Base-by-base conservation (phyloP, 495 filamentous ascomycete species). In the Stereocaulon alpinum region DNA sequence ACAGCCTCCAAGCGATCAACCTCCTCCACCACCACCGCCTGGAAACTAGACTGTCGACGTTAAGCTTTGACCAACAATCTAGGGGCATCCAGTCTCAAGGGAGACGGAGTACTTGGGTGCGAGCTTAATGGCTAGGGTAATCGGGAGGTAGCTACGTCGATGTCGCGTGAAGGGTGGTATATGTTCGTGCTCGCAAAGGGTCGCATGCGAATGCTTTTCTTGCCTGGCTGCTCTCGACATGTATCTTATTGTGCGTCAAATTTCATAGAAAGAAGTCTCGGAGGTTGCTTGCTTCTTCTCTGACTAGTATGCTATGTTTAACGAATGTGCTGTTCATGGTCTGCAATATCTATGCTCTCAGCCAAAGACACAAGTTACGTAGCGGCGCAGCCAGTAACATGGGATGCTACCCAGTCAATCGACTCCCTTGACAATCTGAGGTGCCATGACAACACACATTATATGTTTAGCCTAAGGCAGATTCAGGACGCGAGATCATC, bases 21-120 rank as follows among this genome's bases (percentile, higher is more conserved):
- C 80, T 61, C 86, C 86, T 40, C 87, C 87, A 22, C 87, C 87
- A 17, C 86, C 87, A 58, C 86, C 86, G 47, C 80, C 81, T 10
- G 77, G 78, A 58, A 73, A 73, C 56, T 82, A 77, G 63, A 4
- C 4, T 45, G 6, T 40, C 57, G 27, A 53, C 27, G 40, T 18
- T 2, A 37, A 6, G 4, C 11, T 22, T 45, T 32, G 0, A 17
- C 6, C 32, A 15, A 45, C 4, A 22, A 34, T 3, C 1, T 6
- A 20, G 2, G 7, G 10, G 42, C 37, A 27, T 22, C 15, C 4
- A 27, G 37, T 6, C 11, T 14, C 6, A 14, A 22, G 30, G 27
- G 47, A 5, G 9, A 30, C 12, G 24, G 10, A 15, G 2, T 15
- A 24, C 12, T 30, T n/a, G 6, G 27, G 6, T 50, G 30, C 27